A percentile compares a stretch with the other conserved stretches of the same genome.
phyloP scores from a whole-genome alignment of 2,329 filamentous ascomycete genomes.

The Plenodomus biglobosus region DNA sequence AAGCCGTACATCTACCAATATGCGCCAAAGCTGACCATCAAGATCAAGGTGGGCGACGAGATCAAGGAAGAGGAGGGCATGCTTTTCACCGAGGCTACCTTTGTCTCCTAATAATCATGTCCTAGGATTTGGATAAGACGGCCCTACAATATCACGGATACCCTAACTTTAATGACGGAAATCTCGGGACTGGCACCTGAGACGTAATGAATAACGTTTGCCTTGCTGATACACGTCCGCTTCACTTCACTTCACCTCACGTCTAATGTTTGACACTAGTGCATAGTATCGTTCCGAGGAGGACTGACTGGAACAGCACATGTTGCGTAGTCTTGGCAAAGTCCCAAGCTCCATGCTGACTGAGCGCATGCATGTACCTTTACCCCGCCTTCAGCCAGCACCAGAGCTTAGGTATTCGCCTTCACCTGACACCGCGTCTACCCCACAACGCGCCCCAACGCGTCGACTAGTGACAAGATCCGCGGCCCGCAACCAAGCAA shows the following conservation, averaged over 20 bases:
- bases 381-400: conserved; percentile 6
- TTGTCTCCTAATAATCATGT: conserved; percentile 67
- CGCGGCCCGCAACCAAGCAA: too few species aligned
- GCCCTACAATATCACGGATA: conserved; percentile 23
- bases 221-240: not conserved
- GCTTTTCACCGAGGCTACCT: conserved; percentile 90
- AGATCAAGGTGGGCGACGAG: conserved; percentile 81
- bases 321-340: not conserved
- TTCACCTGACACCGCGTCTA: conserved; percentile 19
- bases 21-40: conserved; percentile 70
- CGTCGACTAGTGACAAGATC: conserved; percentile 1
- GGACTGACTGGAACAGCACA: not conserved
- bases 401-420: not conserved
- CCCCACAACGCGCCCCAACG: conserved; percentile 13
- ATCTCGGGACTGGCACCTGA: conserved; percentile 40
- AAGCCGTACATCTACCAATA: conserved; percentile 99
- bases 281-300: too few species aligned
- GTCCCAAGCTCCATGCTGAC: too few species aligned
- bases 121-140: conserved; percentile 15
- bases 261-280: not conserved
- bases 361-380: not conserved
- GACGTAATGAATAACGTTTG: conserved; percentile 33
- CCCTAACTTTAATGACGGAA: conserved; percentile 36
- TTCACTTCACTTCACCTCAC: not conserved
- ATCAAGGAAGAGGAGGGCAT: conserved; percentile 75